These are phyloP conservation scores for Pterocarpus santalinus DNA, from an alignment of 306 rosid genomes.

Conservation along the genomic window DNA sequence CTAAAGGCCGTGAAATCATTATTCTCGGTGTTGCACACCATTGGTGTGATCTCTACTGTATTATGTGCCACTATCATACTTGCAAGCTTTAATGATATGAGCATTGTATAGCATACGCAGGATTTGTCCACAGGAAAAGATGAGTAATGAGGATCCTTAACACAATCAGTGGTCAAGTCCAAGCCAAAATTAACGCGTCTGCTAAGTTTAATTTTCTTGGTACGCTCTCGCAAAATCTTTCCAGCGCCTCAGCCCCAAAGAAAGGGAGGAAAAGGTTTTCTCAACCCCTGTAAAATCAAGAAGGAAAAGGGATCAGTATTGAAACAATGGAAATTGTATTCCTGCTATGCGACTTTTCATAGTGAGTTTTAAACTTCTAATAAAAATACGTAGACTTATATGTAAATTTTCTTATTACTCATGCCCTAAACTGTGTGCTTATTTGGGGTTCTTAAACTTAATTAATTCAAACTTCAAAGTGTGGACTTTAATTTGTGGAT, in stretches of 20 bases:
- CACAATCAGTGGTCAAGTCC: background rate
- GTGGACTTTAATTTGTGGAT: slow-evolving; percentile 15
- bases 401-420: background rate
- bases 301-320: too few species aligned
- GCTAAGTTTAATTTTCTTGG: background rate
- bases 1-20: slow-evolving; percentile 31
- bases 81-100: slow-evolving; percentile 25
- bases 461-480: background rate
- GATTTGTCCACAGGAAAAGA: slow-evolving; percentile 19
- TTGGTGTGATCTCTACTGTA: background rate
- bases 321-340: background rate
- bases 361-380: background rate
- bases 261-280: too few species aligned
- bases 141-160: slow-evolving; percentile 14
- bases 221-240: background rate
- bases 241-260: too few species aligned
- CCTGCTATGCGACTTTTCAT: background rate
- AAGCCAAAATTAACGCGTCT: background rate
- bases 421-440: background rate
- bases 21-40: background rate
- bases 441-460: background rate
- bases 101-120: slow-evolving; percentile 45
- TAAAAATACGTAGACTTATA: background rate
- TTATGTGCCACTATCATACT: slow-evolving; percentile 38
- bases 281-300: background rate